Percentiles rank a stretch among this genome's conserved stretches.
Evolutionary conservation across 441 rosid genomes (phyloP).

Genomic region (Geranium incanum): DNA sequence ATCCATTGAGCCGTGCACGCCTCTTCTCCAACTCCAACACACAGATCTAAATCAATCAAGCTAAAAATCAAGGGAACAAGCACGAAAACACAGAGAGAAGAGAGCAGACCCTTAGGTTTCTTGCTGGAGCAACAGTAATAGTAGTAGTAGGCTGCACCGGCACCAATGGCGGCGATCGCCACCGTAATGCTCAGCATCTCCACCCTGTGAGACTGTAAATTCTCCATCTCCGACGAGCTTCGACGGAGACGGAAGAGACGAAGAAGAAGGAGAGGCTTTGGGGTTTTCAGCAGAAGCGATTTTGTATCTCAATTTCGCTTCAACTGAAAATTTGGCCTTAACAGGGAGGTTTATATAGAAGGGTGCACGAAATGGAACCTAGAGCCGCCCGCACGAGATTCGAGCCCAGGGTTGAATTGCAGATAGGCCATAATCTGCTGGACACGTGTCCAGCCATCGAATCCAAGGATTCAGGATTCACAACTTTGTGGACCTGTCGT

Average conservation of each 20-base stretch:
- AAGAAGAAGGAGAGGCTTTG: neutral
- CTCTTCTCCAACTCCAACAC: neutral
- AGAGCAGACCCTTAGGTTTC: conserved; percentile 33
- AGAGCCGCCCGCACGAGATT: neutral
- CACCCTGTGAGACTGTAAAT: conserved; percentile 33
- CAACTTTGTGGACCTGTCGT: conserved; percentile 3
- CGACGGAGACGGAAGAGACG: neutral
- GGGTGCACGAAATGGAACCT: neutral
- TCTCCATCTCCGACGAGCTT: conserved; percentile 25
- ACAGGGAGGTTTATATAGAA: neutral
- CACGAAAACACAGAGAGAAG: neutral
- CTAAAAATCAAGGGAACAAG: neutral
- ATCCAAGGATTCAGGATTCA: conserved; percentile 5
- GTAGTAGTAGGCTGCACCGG: conserved; percentile 50
- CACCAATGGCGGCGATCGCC: conserved; percentile 53
- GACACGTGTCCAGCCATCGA: neutral
- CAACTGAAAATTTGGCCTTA: neutral
- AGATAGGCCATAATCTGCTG: neutral
- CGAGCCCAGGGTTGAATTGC: neutral
- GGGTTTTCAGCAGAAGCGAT: neutral
- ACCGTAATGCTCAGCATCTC: conserved; percentile 45
- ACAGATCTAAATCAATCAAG: neutral
- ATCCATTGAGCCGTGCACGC: neutral
- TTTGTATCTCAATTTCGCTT: neutral
- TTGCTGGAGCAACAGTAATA: conserved; percentile 24